phyloP scores from a whole-genome alignment of 2,329 filamentous ascomycete species.

The Xylariaceae sp. region DNA sequence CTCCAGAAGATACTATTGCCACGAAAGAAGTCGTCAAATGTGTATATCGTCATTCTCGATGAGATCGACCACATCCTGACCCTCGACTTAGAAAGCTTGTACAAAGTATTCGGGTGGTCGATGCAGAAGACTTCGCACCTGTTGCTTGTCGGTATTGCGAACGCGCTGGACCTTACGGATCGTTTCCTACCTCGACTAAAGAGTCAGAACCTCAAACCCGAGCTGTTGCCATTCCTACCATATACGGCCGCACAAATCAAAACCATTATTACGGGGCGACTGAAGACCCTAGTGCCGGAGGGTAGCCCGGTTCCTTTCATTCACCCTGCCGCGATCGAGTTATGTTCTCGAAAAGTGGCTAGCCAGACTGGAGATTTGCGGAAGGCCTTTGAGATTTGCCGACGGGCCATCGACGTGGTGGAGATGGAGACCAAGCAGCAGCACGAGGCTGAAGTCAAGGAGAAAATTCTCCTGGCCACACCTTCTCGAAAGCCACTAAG shows the following conservation, averaged over 20 bases:
- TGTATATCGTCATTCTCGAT: constrained; percentile 83
- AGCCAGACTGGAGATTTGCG: constrained; percentile 90
- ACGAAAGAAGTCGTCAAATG: constrained; percentile 48
- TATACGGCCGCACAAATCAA: constrained; percentile 87
- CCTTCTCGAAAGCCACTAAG: constrained; percentile 72
- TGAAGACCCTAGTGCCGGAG: constrained; percentile 65
- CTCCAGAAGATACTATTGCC: constrained; percentile 68
- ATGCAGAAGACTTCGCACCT: constrained; percentile 74
- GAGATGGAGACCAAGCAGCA: constrained; percentile 77
- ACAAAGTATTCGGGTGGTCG: constrained; percentile 96
- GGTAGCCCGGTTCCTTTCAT: constrained; percentile 71
- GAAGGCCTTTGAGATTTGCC: constrained; percentile 92
- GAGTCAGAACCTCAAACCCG: constrained; percentile 83
- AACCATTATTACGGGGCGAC: constrained; percentile 75
- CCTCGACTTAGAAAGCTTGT: constrained; percentile 81
- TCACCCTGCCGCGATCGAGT: constrained; percentile 86
- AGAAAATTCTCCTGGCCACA: constrained; percentile 53
- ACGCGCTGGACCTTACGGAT: constrained; percentile 91
- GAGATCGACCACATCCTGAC: constrained; percentile 94
- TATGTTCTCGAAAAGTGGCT: constrained; percentile 91
- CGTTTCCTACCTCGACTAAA: constrained; percentile 91
- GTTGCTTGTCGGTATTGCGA: constrained; percentile 86
- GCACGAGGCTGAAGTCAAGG: constrained; percentile 57
- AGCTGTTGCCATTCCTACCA: constrained; percentile 84
- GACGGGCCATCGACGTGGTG: constrained; percentile 80